These are phyloP conservation scores for Penicillium sp. DNA, from an alignment of 2,329 filamentous ascomycete species.

Conservation along the genomic window DNA sequence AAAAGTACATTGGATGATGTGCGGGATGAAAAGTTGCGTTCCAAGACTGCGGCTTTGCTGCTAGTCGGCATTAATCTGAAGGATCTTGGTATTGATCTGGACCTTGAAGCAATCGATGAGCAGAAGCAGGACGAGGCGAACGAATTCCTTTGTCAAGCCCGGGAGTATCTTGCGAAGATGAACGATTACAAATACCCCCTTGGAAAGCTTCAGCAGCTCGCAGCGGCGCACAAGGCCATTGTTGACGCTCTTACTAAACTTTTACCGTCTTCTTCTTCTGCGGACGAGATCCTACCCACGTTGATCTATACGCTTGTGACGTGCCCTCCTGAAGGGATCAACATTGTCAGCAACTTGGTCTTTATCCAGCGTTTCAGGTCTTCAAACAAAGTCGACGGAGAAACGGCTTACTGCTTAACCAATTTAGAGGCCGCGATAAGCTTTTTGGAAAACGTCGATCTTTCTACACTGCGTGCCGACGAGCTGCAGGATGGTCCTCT, in stretches of 20 bases:
- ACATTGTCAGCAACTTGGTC: slow-evolving; percentile 88
- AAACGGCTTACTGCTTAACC: slow-evolving; percentile 92
- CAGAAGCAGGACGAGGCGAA: slow-evolving; percentile 66
- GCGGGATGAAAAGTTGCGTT: slow-evolving; percentile 88
- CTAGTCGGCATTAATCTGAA: slow-evolving; percentile 87
- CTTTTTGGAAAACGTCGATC: slow-evolving; percentile 91
- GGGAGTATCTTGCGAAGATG: slow-evolving; percentile 73
- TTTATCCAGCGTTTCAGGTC: slow-evolving; percentile 93
- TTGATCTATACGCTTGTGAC: slow-evolving; percentile 95
- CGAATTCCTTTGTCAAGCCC: slow-evolving; percentile 67
- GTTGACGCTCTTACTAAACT: slow-evolving; percentile 75
- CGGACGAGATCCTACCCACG: slow-evolving; percentile 95
- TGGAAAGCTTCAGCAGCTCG: slow-evolving; percentile 85
- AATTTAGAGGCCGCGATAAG: slow-evolving; percentile 93
- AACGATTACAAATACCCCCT: slow-evolving; percentile 81
- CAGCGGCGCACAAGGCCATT: slow-evolving; percentile 86
- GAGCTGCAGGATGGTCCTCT: slow-evolving; percentile 67
- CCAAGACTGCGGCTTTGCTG: slow-evolving; percentile 83
- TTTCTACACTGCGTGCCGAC: slow-evolving; percentile 80
- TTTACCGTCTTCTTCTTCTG: slow-evolving; percentile 74
- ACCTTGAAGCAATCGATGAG: slow-evolving; percentile 52
- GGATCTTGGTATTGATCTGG: slow-evolving; percentile 77
- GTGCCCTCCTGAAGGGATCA: slow-evolving; percentile 77
- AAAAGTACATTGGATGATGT: slow-evolving; percentile 90
- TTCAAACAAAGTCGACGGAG: slow-evolving; percentile 80